Evolutionary conservation across 805 yeast genomes (phyloP).

Genomic region (Candida coquimbonensis): DNA sequence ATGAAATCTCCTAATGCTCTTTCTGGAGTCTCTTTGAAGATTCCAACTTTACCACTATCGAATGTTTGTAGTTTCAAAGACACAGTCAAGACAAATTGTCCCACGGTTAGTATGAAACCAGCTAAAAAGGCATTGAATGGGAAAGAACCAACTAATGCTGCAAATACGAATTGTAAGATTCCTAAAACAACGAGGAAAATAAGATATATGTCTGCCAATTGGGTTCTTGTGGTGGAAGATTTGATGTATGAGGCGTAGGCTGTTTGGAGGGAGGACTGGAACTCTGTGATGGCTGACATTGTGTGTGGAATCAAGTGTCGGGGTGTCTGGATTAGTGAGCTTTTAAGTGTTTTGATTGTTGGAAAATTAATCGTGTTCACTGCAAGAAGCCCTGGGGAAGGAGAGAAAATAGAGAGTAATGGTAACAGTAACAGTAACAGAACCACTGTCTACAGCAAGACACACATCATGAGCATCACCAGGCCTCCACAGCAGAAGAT

Average conservation of each 20-base stretch:
- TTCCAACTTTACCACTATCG: constrained; percentile 25
- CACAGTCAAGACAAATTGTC: constrained; percentile 88
- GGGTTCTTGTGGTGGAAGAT: constrained; percentile 36
- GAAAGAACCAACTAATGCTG: constrained; percentile 73
- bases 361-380: not conserved
- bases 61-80: constrained; percentile 69
- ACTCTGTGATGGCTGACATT: constrained; percentile 16
- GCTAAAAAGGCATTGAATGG: constrained; percentile 97
- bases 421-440: no score
- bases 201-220: constrained; percentile 73
- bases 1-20: constrained; percentile 84
- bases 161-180: constrained; percentile 69
- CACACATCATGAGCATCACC: constrained; percentile 3
- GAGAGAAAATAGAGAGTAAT: no score
- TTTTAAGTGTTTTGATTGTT: not conserved
- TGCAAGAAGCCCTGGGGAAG: no score
- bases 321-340: no score
- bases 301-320: not conserved
- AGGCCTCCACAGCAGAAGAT: constrained; percentile 53
- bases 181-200: constrained; percentile 71
- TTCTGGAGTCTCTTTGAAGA: constrained; percentile 39
- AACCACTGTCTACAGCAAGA: no score
- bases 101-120: constrained; percentile 88
- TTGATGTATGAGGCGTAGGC: constrained; percentile 28
- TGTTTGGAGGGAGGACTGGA: constrained; percentile 19